Base-by-base conservation (phyloP, 768 basidiomycete genomes). In the Fibroporia radiculosa region DNA sequence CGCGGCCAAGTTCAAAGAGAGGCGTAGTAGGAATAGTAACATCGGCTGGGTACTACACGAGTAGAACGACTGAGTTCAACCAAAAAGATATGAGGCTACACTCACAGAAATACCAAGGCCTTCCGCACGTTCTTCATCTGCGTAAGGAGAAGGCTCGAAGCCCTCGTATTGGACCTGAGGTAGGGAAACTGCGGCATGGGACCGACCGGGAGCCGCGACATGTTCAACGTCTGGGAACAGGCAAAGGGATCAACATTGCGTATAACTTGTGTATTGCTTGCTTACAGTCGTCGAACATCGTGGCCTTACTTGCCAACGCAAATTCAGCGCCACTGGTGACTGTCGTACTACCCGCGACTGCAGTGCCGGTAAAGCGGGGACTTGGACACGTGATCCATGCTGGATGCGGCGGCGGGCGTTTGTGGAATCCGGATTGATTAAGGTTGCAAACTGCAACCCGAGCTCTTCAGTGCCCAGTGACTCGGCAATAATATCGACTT, bases 1-100 rank as follows among this genome's bases (percentile, higher is more conserved):
- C 93, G 51, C 80, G 73, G 44, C 80, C 84, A n/a, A 93, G 76
- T 50, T 87, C 84, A 63, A 93, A 90, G 54, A 90, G 70, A 35
- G 84, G 77, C 25, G 67, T 59, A n/a, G 66, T 60, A 6, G 62
- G 56, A 11, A 70, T 66, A n/a, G 62, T 59, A 14, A 64, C 48
- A 26, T 57, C 60, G 14, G 38, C 19, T 33, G 40, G 25, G 23
- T 51, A 28, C 51, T 49, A 40, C 13, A 7, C 10, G 16, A 29
- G 4, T 31, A 14, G 3, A 20, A 29, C 4, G 23, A 11, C 6
- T 16, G 10, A 20, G 32, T 41, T 27, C 28, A 3, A 42, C 25
- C 29, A 13, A 11, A 22, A 38, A 37, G 22, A 22, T 2, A 3
- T 27, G 44, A 7, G 5, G 29, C 8, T 19, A 1, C 1, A 50